Conservation (phyloP, 176 grass and related monocot species). For the Ampelocalamus luodianensis region DNA sequence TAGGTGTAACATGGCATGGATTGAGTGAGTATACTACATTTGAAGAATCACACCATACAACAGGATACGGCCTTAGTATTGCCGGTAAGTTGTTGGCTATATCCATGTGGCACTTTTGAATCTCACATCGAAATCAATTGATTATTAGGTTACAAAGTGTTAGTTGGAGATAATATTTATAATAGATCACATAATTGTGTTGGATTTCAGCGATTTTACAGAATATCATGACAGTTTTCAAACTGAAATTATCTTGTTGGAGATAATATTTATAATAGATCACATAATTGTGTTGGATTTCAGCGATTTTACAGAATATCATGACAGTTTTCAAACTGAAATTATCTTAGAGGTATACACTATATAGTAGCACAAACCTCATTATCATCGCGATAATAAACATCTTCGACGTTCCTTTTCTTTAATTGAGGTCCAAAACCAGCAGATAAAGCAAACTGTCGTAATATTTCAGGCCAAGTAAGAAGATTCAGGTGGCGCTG, state of each 20-base stretch:
- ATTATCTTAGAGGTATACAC: conserved; percentile 7
- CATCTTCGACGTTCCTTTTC: conserved; percentile 68
- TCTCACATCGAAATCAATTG: background rate
- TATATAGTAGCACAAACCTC: conserved; percentile 56
- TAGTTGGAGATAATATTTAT: background rate
- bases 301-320: conserved; percentile 6
- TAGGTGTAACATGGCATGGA: background rate
- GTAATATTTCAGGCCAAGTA: conserved; percentile 95
- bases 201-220: conserved; percentile 11
- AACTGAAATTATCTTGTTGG: conserved; percentile 23
- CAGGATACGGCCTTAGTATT: background rate
- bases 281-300: background rate
- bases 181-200: background rate
- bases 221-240: conserved; percentile 4
- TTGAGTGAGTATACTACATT: conserved; percentile 9
- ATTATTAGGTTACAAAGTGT: conserved; percentile 1
- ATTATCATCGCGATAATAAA: conserved; percentile 81
- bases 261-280: background rate
- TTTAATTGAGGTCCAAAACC: conserved; percentile 92
- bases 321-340: conserved; percentile 21
- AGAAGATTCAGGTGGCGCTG: conserved; percentile 88
- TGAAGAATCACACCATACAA: background rate
- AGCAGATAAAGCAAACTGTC: conserved; percentile 95
- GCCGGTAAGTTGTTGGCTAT: background rate
- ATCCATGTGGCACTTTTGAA: conserved; percentile 17